Conservation (phyloP, 768 basidiomycete species). For the Sporobolomyces roseus region DNA sequence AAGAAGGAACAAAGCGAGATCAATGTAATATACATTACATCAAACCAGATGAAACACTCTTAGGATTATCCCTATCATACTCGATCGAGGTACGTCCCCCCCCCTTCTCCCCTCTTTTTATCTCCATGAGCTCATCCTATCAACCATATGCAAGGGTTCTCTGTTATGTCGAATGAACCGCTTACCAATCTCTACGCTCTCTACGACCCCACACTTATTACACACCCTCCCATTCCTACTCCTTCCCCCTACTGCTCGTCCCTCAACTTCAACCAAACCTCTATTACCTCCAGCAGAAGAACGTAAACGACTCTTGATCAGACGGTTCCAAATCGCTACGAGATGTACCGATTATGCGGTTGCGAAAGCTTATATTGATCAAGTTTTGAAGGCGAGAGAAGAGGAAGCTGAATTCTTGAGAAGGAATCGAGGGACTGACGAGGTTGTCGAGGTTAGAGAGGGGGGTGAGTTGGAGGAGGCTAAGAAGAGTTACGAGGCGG, state of each 20-base stretch:
- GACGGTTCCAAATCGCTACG: constrained; percentile 27
- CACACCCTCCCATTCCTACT: constrained; percentile 39
- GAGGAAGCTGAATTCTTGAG: constrained; percentile 19
- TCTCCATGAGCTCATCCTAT: not conserved
- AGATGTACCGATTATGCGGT: constrained; percentile 25
- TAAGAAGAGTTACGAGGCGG: constrained; percentile 14
- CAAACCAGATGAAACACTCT: constrained; percentile 29
- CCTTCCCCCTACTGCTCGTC: constrained; percentile 17
- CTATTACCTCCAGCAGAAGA: constrained; percentile 16
- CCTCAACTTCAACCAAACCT: constrained; percentile 28
- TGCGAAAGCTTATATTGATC: constrained; percentile 31
- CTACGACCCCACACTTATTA: constrained; percentile 37
- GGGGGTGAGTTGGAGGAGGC: constrained; percentile 37
- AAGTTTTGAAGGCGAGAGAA: constrained; percentile 16
- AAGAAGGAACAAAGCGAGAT: not conserved
- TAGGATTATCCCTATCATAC: constrained; percentile 27
- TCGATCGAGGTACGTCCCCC: constrained; percentile 16
- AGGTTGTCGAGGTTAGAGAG: constrained; percentile 8
- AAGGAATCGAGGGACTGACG: constrained; percentile 13
- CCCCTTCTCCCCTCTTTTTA: not conserved
- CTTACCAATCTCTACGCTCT: constrained; percentile 34
- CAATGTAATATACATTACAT: constrained; percentile 31
- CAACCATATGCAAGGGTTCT: constrained; percentile 11
- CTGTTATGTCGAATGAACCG: constrained; percentile 30
- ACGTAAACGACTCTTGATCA: constrained; percentile 24